Evolutionary conservation across 768 basidiomycete species (phyloP), one percentile per base, ranked within the genome.

Genomic region (Pisolithus orientalis): DNA sequence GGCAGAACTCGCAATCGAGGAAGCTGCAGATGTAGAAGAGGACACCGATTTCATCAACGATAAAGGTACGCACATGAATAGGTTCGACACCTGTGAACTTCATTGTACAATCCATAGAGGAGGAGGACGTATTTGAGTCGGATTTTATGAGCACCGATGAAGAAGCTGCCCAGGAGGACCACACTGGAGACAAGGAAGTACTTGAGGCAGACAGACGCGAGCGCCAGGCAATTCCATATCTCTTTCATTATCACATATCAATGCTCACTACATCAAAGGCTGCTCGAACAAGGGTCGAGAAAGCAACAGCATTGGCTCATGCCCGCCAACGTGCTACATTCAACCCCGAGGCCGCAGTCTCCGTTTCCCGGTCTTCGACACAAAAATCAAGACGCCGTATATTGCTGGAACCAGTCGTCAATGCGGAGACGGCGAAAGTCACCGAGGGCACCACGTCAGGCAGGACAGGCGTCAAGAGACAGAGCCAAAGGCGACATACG

Each of bases 81-180:
- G 5, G 14, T 1, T 14, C 34, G 13, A 13, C 34, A 34, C 11
- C 2, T 14, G 2, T 34, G 13, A 34, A 14, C 34, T 34, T 34
- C 13, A 13, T 34, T 34, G 17, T 13, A 37, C 11, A 47, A 3
- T 49, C 17, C 44, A 44, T 60, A 90, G 90, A 88, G 48, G 90
- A 94, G 64, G 83, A 87, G 57, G 90, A 92, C 60, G 64, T 85
- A 7, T 89, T 90, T 53, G 89, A 78, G 57, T 88, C 86, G 9
- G 90, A 93, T 65, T 93, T 94, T 61, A 87, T 83, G 56, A 88
- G 85, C 57, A 92, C 90, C 0, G 90, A 92, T 53, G 89, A 89
- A 42, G 80, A 77, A 52, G 71, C 65, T 37, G 75, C 67, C 1
- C 76, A 78, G n/a, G 76, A 78, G 25, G 79, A 77, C 10, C 80